Evolutionary conservation across 148 eudicot species (phyloP), one percentile per base, ranked within the genome.

Genomic region (Rhododendron ovatum): DNA sequence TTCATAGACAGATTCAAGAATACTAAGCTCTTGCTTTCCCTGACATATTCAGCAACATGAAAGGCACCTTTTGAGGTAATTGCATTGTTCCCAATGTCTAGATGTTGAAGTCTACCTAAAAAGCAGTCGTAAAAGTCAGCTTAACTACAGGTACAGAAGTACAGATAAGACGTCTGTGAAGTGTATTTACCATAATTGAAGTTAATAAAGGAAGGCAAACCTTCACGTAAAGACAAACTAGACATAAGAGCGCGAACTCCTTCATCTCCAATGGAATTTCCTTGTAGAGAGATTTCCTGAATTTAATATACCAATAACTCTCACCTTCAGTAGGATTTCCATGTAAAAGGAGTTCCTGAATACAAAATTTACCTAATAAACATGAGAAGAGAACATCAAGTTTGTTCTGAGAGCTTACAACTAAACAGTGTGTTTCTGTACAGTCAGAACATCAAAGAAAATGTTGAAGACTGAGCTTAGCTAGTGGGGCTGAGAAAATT

Each of bases 201-300:
- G 61, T 59, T 74, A 37, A 43, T 55, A 45, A 1, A 45, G 61
- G 47, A 78, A 84, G 69, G 51, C 43, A 86, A 89, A 97, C 99
- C 99, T 97, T 92, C 93, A 76, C 88, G 93, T 59, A 91, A 77
- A 80, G 89, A 91, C 86, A 97, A 88, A 87, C 94, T 93, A 84
- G 92, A 53, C 94, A 95, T 91, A 73, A 97, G 89, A 85, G 93
- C 90, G 57, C 94, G 94, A 81, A 92, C 95, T 82, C 99, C 99
- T 92, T 97, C 99, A 94, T 97, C 96, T 30, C 98, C 98, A 82
- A 97, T 93, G 75, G 93, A 87, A 89, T 97, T 97, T 86, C 99
- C 99, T 86, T 92, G 91, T 92, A 97, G 81, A 91, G 87, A 93
- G 84, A 97, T 98, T 87, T 93, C 96, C 99, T 97, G 94, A 82